These are phyloP conservation scores for Cercis canadensis DNA, from an alignment of 306 rosid species.

Conservation along the genomic window DNA sequence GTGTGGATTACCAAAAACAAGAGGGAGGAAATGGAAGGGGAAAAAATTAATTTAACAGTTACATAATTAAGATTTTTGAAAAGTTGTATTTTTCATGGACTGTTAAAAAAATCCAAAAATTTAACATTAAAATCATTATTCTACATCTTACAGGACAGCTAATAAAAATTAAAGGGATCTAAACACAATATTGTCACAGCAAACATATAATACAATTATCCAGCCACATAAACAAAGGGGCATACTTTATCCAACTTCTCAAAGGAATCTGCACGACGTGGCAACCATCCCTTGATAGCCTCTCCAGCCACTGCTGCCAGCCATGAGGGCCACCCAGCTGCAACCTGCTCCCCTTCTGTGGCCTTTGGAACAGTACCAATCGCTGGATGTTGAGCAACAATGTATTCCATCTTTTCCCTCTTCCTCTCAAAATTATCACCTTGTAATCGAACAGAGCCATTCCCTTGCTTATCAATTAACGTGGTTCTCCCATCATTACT, in stretches of 20 bases:
- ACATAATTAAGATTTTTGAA: not conserved
- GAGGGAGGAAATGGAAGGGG: not conserved
- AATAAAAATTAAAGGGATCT: not conserved
- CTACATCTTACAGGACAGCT: not conserved
- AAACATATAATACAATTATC: constrained; percentile 23
- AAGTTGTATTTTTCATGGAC: not conserved
- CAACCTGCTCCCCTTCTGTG: constrained; percentile 90
- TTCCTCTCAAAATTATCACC: constrained; percentile 75
- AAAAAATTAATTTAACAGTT: not conserved
- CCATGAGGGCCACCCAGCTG: constrained; percentile 99
- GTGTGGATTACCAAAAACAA: constrained; percentile 4
- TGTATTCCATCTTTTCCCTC: constrained; percentile 85
- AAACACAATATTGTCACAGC: not conserved
- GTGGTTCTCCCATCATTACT: constrained; percentile 66
- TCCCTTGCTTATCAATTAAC: constrained; percentile 72
- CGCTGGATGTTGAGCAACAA: constrained; percentile 73
- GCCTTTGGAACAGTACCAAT: constrained; percentile 81
- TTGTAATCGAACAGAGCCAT: constrained; percentile 64
- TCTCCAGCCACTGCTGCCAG: constrained; percentile 96
- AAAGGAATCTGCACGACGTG: constrained; percentile 94
- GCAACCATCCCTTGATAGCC: constrained; percentile 95
- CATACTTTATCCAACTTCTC: constrained; percentile 97
- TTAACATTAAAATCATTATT: constrained; percentile 21
- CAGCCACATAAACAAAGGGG: constrained; percentile 37
- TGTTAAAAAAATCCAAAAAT: not conserved